A percentile compares a stretch with the other conserved stretches of the same genome.
Conservation (phyloP, 164 flowering plant species). For the Annona squamosa region DNA sequence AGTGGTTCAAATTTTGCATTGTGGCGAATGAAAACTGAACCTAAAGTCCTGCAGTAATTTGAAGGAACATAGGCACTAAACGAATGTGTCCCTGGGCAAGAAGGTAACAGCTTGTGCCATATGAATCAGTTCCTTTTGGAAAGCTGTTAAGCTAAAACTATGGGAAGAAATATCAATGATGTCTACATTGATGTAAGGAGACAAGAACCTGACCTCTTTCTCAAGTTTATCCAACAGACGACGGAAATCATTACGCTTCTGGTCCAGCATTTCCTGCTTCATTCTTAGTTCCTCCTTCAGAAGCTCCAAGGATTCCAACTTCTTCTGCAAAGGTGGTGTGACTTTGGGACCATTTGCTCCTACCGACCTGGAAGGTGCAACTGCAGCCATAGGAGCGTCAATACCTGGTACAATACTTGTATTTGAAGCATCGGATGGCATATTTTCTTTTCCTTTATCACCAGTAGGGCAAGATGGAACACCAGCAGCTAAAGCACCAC, state of each 20-base stretch:
- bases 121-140: neutral
- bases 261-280: conserved; percentile 86
- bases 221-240: conserved; percentile 62
- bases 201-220: conserved; percentile 50
- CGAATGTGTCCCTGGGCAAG: neutral
- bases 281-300: conserved; percentile 81
- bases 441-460: conserved; percentile 38
- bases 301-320: conserved; percentile 57
- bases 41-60: neutral
- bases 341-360: conserved; percentile 36
- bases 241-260: conserved; percentile 72
- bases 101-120: neutral
- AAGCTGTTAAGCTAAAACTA: neutral
- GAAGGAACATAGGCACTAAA: neutral
- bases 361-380: conserved; percentile 31
- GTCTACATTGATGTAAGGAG: neutral
- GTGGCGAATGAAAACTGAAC: neutral
- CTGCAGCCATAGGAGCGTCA: conserved; percentile 23
- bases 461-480: conserved; percentile 25
- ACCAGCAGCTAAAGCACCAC: conserved; percentile 21
- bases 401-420: conserved; percentile 18
- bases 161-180: no score
- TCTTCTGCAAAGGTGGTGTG: conserved; percentile 54
- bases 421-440: conserved; percentile 28
- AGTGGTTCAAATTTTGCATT: neutral